phyloP scores from a whole-genome alignment of 2,329 filamentous ascomycete species.

The Arachnomyces sp. region DNA sequence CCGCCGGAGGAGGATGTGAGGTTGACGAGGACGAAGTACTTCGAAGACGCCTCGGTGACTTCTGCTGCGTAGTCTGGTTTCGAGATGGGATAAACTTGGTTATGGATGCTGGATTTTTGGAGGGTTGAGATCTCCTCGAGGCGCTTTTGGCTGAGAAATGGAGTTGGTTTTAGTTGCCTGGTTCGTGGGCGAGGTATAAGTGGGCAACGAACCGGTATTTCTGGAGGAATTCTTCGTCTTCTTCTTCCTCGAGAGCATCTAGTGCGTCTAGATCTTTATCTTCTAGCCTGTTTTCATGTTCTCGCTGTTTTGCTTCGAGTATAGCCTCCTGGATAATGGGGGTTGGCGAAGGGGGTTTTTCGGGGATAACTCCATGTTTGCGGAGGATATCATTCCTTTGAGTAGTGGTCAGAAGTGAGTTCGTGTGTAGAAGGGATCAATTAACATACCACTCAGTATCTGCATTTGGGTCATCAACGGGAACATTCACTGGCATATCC shows the following conservation, averaged over 20 bases:
- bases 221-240: conserved; percentile 87
- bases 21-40: conserved; percentile 63
- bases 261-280: conserved; percentile 92
- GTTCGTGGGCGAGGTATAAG: not conserved
- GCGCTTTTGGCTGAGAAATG: conserved; percentile 56
- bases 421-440: conserved; percentile 2
- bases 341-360: conserved; percentile 91
- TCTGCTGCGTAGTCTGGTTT: conserved; percentile 89
- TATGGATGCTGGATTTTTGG: conserved; percentile 69
- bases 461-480: conserved; percentile 88
- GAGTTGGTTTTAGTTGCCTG: not conserved
- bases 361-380: conserved; percentile 94
- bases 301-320: conserved; percentile 68
- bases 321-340: conserved; percentile 95
- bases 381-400: conserved; percentile 94
- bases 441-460: conserved; percentile 83
- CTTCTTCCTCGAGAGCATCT: conserved; percentile 85
- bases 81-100: conserved; percentile 84
- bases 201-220: conserved; percentile 54
- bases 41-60: conserved; percentile 80
- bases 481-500: conserved; percentile 61
- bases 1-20: conserved; percentile 68
- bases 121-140: conserved; percentile 72
- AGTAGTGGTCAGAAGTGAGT: conserved; percentile 13
- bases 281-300: conserved; percentile 86